Evolutionary conservation across 1,284 basidiomycete genomes (phyloP).

Genomic region (Tilletiaria anomala): DNA sequence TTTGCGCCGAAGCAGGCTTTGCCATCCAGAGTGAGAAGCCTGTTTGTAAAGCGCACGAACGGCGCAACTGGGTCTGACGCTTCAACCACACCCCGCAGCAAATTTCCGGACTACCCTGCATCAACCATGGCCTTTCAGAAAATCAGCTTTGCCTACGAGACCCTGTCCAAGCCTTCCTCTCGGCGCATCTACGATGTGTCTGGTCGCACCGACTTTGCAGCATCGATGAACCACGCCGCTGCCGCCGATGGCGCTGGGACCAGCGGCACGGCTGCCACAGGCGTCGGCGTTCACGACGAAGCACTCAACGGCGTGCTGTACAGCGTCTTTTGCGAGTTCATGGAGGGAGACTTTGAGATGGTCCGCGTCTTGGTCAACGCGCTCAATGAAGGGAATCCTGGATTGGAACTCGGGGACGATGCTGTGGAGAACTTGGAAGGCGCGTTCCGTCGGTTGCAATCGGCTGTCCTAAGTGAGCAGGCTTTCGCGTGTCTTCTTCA

Average conservation of each 20-base stretch:
- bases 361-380: slow-evolving; percentile 54
- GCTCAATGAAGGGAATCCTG: slow-evolving; percentile 36
- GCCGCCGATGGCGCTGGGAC: background rate
- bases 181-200: slow-evolving; percentile 55
- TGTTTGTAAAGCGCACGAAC: background rate
- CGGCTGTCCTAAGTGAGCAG: slow-evolving; percentile 35
- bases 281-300: slow-evolving; percentile 51
- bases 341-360: slow-evolving; percentile 68
- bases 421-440: slow-evolving; percentile 40
- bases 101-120: slow-evolving; percentile 57
- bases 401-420: slow-evolving; percentile 36
- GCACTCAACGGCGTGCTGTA: slow-evolving; percentile 60
- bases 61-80: no score
- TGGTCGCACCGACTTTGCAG: slow-evolving; percentile 15
- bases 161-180: slow-evolving; percentile 57
- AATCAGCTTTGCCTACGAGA: slow-evolving; percentile 64
- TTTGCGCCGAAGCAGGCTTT: slow-evolving; percentile 56
- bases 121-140: slow-evolving; percentile 72
- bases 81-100: slow-evolving; percentile 45
- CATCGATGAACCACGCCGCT: slow-evolving; percentile 10
- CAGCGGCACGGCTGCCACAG: no score
- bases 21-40: slow-evolving; percentile 62
- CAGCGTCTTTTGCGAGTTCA: slow-evolving; percentile 61
- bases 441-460: slow-evolving; percentile 34
- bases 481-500: no score